These are phyloP conservation scores for Arthrobotrys iridis DNA, from an alignment of 2,329 filamentous ascomycete species.

Conservation along the genomic window DNA sequence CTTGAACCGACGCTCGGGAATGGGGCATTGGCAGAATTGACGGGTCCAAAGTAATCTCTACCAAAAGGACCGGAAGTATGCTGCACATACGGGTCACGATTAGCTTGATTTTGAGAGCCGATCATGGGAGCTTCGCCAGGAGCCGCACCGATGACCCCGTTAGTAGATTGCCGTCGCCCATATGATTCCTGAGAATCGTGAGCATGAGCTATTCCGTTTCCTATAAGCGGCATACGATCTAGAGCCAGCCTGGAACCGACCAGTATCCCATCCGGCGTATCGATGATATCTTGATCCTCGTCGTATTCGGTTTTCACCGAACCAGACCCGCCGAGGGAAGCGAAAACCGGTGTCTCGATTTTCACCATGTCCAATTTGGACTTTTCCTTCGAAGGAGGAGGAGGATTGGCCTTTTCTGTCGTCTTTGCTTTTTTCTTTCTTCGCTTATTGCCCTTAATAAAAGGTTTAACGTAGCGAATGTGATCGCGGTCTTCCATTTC, in stretches of 20 bases:
- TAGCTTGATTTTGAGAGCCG: conserved; percentile 12
- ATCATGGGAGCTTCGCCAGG: not conserved
- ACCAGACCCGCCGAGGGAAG: not conserved
- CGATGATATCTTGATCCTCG: too few relatives aligned
- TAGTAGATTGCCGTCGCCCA: conserved; percentile 20
- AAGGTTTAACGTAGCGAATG: conserved; percentile 24
- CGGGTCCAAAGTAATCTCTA: not conserved
- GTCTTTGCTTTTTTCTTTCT: conserved; percentile 22
- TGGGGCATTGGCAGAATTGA: not conserved
- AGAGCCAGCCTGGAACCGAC: not conserved
- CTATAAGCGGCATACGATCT: not conserved
- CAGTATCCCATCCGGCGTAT: conserved; percentile 2
- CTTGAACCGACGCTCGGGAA: conserved; percentile 12
- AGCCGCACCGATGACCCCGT: conserved; percentile 16
- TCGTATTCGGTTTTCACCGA: conserved; percentile 1
- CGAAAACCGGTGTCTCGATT: not conserved
- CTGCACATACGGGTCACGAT: conserved; percentile 7
- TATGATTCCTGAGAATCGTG: not conserved
- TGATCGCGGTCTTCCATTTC: conserved; percentile 17
- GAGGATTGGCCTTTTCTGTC: not conserved
- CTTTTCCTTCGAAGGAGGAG: conserved; percentile 2
- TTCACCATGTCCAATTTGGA: not conserved
- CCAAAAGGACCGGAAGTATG: conserved; percentile 15
- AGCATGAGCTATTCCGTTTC: not conserved
- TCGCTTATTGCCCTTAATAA: conserved; percentile 32